Evolutionary conservation across 352 stramenopile species (phyloP), one percentile per base, ranked within the genome.

Genomic region (Phytopythium montanum): DNA sequence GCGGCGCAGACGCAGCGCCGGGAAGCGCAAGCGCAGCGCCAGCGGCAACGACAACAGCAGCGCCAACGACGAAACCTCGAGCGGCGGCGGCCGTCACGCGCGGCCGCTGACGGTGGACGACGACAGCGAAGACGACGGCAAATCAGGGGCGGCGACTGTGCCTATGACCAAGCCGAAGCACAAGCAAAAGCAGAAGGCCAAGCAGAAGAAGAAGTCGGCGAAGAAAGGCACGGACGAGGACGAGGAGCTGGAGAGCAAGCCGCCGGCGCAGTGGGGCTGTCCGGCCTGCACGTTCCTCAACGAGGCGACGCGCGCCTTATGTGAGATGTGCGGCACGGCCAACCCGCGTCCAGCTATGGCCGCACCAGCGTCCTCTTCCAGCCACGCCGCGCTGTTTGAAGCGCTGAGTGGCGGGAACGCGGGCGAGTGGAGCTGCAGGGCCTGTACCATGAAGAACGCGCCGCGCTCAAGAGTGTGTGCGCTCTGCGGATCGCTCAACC

Each of bases 251-350:
- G 48, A 61, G 29, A 19, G 8, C 13, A 39, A 53, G 28, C 13
- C 52, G 13, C 48, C 62, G 12, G 59, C 57, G 21, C 64, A 83
- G 56, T 92, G 83, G 83, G 72, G 57, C n/a, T 92, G 83, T 44
- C 69, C 74, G 0, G 69, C 77, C 28, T 92, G 83, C 58, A 92
- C 83, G 51, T 92, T 76, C 56, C 64, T 91, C 6, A 92, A 92
- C 57, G 83, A 86, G 39, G 55, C 68, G 19, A 48, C 68, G 62
- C 81, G 81, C 21, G 61, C 65, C 25, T 87, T 87, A 49, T 92
- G 83, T 54, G 83, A 90, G 52, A 92, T 91, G 83, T 92, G 83
- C 59, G 74, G 72, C 50, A 89, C 81, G 1, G 39, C 75, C 10
- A 87, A 90, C 56, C 83, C 81, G 18, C 72, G 58, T 5, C 64